These are phyloP conservation scores for Aspergillus sp. DNA, from an alignment of 2,329 filamentous ascomycete genomes.

Conservation along the genomic window DNA sequence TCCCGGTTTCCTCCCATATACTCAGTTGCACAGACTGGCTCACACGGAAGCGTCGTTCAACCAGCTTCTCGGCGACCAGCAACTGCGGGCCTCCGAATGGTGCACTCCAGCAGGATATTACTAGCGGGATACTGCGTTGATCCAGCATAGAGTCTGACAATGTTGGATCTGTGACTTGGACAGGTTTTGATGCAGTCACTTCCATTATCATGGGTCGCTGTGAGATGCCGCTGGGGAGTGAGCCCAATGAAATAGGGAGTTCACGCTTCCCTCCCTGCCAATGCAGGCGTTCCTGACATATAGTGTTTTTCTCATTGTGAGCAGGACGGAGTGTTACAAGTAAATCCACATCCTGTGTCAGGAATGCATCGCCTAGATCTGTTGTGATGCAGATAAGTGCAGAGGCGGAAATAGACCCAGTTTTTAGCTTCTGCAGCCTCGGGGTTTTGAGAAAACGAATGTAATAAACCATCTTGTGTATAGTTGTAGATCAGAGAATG, in stretches of 20 bases:
- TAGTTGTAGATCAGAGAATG: not conserved
- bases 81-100: constrained; percentile 42
- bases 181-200: constrained; percentile 18
- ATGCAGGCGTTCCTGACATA: constrained; percentile 25
- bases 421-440: constrained; percentile 44
- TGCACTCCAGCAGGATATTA: constrained; percentile 60
- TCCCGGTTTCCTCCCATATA: constrained; percentile 69
- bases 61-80: constrained; percentile 50
- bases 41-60: constrained; percentile 56
- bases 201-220: constrained; percentile 29
- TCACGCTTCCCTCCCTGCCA: constrained; percentile 39
- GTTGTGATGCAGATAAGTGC: constrained; percentile 65
- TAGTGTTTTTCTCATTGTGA: constrained; percentile 15
- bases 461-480: constrained; percentile 55
- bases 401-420: constrained; percentile 44
- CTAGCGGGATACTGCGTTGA: constrained; percentile 36
- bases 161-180: not conserved
- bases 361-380: constrained; percentile 66
- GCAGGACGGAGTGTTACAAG: constrained; percentile 24
- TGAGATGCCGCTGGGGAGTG: constrained; percentile 27
- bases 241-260: constrained; percentile 31
- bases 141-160: constrained; percentile 23
- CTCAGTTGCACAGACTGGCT: constrained; percentile 41
- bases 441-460: constrained; percentile 69
- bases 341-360: constrained; percentile 44